Base-by-base conservation (phyloP, 192 early-diverging fungal genomes). In the Dissophora ornata region DNA sequence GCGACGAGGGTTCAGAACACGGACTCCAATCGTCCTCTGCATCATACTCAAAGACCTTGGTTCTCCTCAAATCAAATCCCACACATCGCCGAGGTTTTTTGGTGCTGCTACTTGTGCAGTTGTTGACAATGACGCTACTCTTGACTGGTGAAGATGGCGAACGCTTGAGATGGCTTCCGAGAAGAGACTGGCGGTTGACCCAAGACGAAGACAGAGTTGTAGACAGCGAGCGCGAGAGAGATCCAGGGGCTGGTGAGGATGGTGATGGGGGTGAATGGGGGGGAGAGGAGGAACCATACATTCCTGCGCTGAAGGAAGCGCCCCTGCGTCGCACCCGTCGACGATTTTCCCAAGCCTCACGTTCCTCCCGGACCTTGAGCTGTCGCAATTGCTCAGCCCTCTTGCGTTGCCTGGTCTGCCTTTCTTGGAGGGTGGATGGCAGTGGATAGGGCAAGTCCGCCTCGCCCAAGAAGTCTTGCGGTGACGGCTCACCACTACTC, bases 391-490 rank as follows among this genome's bases (percentile, higher is more conserved):
- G 71, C 38, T 77, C 71, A 1, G 71, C 64, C 18, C 71, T 22
- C 24, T 77, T 77, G 32, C 71, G 63, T 38, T 77, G 71, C 18
- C 71, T 46, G 0, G 64, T 55, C 46, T 67, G 71, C 7, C 64
- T 40, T 33, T 77, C 71, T 29, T 77, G 71, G 7, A 62, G 36
- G 1, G 71, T 67, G 8, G 71, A 62, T 15, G 71, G 71, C 11
- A 67, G 22, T n/a, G 71, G 71, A 47, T 67, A 77, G 2, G 71
- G 71, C 19, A 77, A 40, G 46, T 77, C 71, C 1, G 71, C 64
- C 38, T 77, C 71, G 7, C 71, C 71, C 45, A 77, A 32, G 47
- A 67, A 77, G 21, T 77, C 71, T 24, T 67, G 71, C 0, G 64
- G 71, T 7, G 64, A 67, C 4, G 63, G 57, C 45, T 77, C 71